Evolutionary conservation across 148 eudicot genomes (phyloP), one percentile per base, ranked within the genome.

Genomic region (Spergularia marina): DNA sequence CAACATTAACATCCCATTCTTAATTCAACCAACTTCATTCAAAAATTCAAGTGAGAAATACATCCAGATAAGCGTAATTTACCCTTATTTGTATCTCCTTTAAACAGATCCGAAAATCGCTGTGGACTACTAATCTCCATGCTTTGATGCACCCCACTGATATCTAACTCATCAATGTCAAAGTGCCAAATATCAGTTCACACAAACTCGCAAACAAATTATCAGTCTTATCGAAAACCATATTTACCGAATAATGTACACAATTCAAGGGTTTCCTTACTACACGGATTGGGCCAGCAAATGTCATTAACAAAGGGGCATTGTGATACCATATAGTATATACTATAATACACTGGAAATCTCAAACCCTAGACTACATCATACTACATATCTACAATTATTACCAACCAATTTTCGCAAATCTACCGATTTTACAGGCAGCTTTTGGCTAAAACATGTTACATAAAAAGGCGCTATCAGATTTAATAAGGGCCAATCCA

Each of bases 41-140:
- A 61, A 62, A 62, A 54, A n/a, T 16, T 53, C 17, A 59, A 70
- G 12, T 15, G 7, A 9, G 2, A 52, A 12, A 5, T 21, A 10
- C 40, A 13, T 49, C 6, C 34, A 40, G 21, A 30, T 16, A 64
- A 64, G 17, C 5, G 30, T 64, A 3, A 51, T 5, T 64, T 76
- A 80, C 79, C 76, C 18, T 75, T 54, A 44, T 23, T 64, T 10
- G 71, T 56, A 51, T 75, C 76, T 10, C 78, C 70, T 47, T 64
- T 80, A 16, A 80, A 70, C 9, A 80, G 62, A 67, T 75, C 76
- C 23, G 47, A 54, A 64, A 80, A 75, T 70, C 79, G 75, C 18
- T 66, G 72, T 0, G 83, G 83, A 76, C 83, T 80, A 58, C 76
- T 76, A 58, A 80, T 80, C 25, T 80, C 79, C 72, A 72, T 36